Evolutionary conservation across 345 rosid species (phyloP).

Genomic region (Salix viminalis): DNA sequence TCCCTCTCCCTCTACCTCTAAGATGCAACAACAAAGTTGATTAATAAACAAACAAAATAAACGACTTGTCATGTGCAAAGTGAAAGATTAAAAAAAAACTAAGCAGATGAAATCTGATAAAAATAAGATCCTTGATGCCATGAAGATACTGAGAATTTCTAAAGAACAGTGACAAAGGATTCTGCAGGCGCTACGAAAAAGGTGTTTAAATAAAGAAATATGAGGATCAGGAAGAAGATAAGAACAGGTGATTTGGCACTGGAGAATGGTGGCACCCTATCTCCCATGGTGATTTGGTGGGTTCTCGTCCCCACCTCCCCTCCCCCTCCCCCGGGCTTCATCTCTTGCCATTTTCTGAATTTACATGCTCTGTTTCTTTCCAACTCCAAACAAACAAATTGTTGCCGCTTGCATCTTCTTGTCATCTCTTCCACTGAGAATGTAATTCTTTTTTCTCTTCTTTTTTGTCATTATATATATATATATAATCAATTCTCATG

Average conservation of each 20-base stretch:
- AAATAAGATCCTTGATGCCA: neutral
- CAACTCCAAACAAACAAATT: neutral
- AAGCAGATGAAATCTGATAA: neutral
- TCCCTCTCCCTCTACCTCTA: too few species aligned
- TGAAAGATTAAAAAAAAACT: neutral
- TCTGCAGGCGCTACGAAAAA: neutral
- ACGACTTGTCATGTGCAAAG: neutral
- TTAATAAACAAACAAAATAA: neutral
- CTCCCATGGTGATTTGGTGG: constrained; percentile 3
- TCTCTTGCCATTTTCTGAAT: neutral
- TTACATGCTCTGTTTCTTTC: neutral
- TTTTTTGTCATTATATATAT: too few species aligned
- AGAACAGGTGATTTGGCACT: neutral
- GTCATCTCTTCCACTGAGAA: neutral
- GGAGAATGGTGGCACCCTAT: neutral
- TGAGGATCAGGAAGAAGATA: neutral
- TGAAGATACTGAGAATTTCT: neutral
- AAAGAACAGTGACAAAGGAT: neutral
- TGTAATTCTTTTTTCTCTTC: too few species aligned
- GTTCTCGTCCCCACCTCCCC: neutral
- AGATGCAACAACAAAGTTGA: too few species aligned
- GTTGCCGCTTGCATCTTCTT: neutral
- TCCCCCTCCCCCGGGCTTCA: neutral
- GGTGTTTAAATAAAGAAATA: neutral
- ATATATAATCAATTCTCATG: neutral